Base-by-base conservation (phyloP, 148 eudicot species). In the Rhododendron molle region DNA sequence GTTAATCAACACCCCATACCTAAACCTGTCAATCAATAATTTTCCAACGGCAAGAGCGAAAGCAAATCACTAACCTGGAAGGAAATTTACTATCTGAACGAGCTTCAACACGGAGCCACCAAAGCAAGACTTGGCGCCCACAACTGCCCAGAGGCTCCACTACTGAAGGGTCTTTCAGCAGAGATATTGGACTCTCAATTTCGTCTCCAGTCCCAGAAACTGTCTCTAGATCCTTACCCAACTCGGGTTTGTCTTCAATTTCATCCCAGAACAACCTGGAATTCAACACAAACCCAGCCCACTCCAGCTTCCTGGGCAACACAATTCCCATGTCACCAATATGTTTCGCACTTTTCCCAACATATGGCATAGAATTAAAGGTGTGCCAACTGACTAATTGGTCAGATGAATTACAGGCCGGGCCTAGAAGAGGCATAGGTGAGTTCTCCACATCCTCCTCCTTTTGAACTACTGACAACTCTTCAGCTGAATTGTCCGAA, bases 91-190 rank as follows among this genome's bases (percentile, higher is more conserved):
- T 95, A 81, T 97, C 99, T 62, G 96, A 92, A 38, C 98, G 95
- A 80, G 99, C 99, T 90, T 97, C 99, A 85, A 93, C 98, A 85
- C 99, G 99, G 69, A 94, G 94, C 99, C 99, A 97, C 99, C 99
- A 97, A 77, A 95, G 87, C 95, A 97, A 86, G 85, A 95, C 91
- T 85, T 95, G 95, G 82, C 98, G 94, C 80, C 99, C 99, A 90
- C 99, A 97, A 80, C 92, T 90, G 58, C 98, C 99, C 47, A 97
- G 95, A 72, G 99, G 98, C 91, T 97, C 98, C 77, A 97, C 96
- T 50, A 91, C 91, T 47, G 98, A 92, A 40, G 91, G 69, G 71
- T 97, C 94, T 81, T 87, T 93, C 81, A 97, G 84, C 86, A 97
- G 81, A 30, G 95, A 94, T 46, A 97, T 81, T 1, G 99, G 99